phyloP scores from a whole-genome alignment of 257 asterid genomes.

The Plantago elongata region DNA sequence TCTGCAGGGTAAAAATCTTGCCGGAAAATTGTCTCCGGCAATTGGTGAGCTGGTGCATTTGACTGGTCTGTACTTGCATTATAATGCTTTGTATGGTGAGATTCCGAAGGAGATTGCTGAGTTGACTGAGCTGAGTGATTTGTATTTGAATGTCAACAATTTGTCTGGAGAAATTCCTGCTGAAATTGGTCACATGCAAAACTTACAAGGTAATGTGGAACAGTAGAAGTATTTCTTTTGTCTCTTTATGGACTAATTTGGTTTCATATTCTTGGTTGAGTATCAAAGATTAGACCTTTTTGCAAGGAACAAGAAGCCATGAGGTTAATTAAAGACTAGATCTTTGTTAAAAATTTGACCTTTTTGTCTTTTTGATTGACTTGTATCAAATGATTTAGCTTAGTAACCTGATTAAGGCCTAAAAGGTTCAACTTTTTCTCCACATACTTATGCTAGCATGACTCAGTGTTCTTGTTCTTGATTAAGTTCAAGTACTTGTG shows the following conservation, averaged over 20 bases:
- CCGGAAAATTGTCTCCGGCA: conserved; percentile 73
- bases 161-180: conserved; percentile 79
- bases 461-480: too few species aligned
- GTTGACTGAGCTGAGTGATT: conserved; percentile 60
- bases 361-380: conserved; percentile 10
- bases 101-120: conserved; percentile 61
- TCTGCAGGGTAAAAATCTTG: conserved; percentile 82
- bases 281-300: neutral
- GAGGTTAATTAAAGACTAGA: conserved; percentile 4
- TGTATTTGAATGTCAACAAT: conserved; percentile 80
- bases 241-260: neutral
- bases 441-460: too few species aligned
- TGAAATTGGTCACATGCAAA: conserved; percentile 61
- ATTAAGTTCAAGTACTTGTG: neutral
- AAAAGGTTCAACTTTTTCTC: too few species aligned
- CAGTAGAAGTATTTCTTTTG: neutral
- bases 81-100: conserved; percentile 65
- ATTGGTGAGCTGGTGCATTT: conserved; percentile 57
- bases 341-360: neutral
- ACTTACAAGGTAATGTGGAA: conserved; percentile 59
- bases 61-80: conserved; percentile 87
- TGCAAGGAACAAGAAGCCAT: neutral
- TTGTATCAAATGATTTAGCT: too few species aligned
- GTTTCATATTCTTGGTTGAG: neutral
- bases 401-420: too few species aligned